Evolutionary conservation across 2,329 filamentous ascomycete genomes (phyloP).

Genomic region (Fusarium sp.): DNA sequence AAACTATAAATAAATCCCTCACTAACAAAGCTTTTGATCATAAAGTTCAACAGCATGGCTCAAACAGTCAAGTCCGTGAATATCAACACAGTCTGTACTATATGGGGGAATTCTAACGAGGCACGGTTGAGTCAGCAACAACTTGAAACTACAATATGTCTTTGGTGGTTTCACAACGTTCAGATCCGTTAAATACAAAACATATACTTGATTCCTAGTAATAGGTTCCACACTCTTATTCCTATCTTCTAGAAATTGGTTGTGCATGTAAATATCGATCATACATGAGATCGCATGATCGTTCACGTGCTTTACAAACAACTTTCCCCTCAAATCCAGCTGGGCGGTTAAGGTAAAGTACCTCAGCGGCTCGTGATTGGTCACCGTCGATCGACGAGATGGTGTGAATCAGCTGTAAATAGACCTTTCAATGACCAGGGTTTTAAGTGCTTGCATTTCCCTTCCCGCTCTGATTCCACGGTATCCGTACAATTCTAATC

Average conservation of each 20-base stretch:
- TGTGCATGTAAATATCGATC: neutral
- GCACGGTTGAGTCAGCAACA: neutral
- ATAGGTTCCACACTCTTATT: neutral
- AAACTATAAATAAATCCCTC: neutral
- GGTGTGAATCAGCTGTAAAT: slow-evolving; percentile 32
- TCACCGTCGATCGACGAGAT: slow-evolving; percentile 15
- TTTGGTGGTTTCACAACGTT: slow-evolving; percentile 12
- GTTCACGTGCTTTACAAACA: slow-evolving; percentile 22
- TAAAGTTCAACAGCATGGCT: slow-evolving; percentile 16
- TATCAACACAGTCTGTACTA: neutral
- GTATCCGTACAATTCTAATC: neutral
- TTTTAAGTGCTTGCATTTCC: slow-evolving; percentile 49
- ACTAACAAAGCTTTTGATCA: neutral
- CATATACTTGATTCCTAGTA: neutral
- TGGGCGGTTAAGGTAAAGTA: slow-evolving; percentile 32
- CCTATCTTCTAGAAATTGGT: neutral
- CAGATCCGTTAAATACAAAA: neutral
- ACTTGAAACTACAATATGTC: slow-evolving; percentile 11
- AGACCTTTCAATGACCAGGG: slow-evolving; percentile 40
- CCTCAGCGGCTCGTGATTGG: slow-evolving; percentile 36
- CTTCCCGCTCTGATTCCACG: slow-evolving; percentile 2
- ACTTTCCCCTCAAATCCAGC: slow-evolving; percentile 30
- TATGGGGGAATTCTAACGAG: neutral
- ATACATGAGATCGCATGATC: neutral
- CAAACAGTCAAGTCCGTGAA: slow-evolving; percentile 13